Base-by-base conservation (phyloP, 176 grass and related monocot genomes). In the Avena atlantica region DNA sequence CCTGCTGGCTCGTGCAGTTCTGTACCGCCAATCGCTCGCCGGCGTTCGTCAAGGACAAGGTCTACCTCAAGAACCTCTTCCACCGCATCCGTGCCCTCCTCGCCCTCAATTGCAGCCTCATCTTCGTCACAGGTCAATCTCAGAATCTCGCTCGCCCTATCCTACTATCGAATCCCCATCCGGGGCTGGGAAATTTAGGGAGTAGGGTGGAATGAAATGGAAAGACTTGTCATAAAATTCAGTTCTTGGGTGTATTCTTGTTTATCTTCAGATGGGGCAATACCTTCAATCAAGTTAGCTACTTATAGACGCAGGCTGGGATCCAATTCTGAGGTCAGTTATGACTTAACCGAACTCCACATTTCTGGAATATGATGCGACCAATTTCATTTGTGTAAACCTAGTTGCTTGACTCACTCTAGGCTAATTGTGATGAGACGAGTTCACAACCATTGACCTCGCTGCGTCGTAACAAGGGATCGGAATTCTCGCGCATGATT, bases 401-500 rank as follows among this genome's bases (percentile, higher is more conserved):
- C 12, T 20, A 51, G 14, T 81, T 58, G 23, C 13, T 23, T 77
- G 63, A 42, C 85, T 64, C 47, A 53, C 51, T 85, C 34, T 67
- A 98, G 92, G 88, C 76, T 88, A 24, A 78, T 83, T 78, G 13
- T 87, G 75, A 87, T 29, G 89, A 88, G 63, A 68, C 37, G 7
- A 92, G 84, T 79, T 90, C 87, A 8, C 88, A 95, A 36, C 82
- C 91, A 17, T 66, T 91, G 36, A 87, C 86, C 42, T 98, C 88
- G 40, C 85, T 95, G 70, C 88, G 78, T 78, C 91, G 96, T 84
- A 98, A 95, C 44, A 98, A 74, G 87, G 83, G 93, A 59, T 98
- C 96, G 2, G 86, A 93, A 58, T 98, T 98, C 88, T 98, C 96
- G 6, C 89, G 96, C 85, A 96, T 96, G 96, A 92, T 96, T 68